Evolutionary conservation across 2,329 filamentous ascomycete genomes (phyloP), one percentile per base, ranked within the genome.

Genomic region (Thielaviopsis punctulata): DNA sequence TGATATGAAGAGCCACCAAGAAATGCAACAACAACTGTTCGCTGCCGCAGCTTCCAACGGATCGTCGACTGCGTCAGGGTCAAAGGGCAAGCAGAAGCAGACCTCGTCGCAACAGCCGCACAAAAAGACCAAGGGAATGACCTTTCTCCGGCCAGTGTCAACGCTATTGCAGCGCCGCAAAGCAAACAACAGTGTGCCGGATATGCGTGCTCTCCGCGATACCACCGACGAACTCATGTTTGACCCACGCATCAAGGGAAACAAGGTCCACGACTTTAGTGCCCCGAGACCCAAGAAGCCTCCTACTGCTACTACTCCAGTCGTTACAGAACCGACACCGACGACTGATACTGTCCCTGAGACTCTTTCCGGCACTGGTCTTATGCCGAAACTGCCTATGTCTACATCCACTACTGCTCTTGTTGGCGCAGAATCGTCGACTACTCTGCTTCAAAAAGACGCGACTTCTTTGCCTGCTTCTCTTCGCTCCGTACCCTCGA

Each of bases 231-330:
- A 73, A 58, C 69, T 70, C 4, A 63, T 65, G 19, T 80, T 81
- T 58, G 79, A 82, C 58, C 79, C 79, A 18, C 71, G 77, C 9
- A 84, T 84, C 57, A 72, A 71, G 59, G 80, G 76, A 48, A 84
- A 75, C 7, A 69, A 72, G 46, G 72, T 82, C 48, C 80, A 84
- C 60, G 80, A 79, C 62, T 83, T 81, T 59, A 82, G 77, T 59
- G 77, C 75, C 0, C 79, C 78, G 1, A 68, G 77, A 48, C 70
- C 69, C 22, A 71, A 53, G 33, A 49, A 30, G 15, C 50, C 46
- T 10, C 36, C 53, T 10, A 48, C 36, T 44, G 49, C 50, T n/a
- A 23, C 53, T 48, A 53, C 52, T 33, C 24, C 46, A 18, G 24
- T 27, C 24, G 15, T 15, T 21, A 27, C 18, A 22, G 15, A 15